phyloP scores from a whole-genome alignment of 2,329 filamentous ascomycete species.

The Colletotrichum sp. region DNA sequence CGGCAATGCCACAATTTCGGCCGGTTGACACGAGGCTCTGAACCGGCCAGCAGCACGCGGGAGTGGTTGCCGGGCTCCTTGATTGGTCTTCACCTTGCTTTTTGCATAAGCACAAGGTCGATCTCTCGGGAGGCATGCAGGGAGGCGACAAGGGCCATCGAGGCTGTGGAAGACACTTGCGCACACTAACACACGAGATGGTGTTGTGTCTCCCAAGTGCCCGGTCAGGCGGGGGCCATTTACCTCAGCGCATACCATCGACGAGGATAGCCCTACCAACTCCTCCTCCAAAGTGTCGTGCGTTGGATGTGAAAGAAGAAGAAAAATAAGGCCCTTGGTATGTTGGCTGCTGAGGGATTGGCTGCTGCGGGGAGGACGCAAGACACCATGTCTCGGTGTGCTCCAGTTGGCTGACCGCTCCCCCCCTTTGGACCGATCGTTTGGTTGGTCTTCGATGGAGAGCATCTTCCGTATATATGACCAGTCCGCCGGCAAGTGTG shows the following conservation, averaged over 20 bases:
- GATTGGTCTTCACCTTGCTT: constrained; percentile 15
- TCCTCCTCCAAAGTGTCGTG: not conserved
- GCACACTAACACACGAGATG: constrained; percentile 16
- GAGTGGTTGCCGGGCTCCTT: not conserved
- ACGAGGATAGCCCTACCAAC: constrained; percentile 21
- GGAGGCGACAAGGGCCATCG: constrained; percentile 4
- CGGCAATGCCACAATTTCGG: constrained; percentile 18
- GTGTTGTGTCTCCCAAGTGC: constrained; percentile 19
- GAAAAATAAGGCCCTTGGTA: constrained; percentile 4
- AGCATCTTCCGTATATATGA: constrained; percentile 14
- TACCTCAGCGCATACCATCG: not conserved
- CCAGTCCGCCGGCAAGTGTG: not conserved
- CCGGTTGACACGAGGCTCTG: constrained; percentile 20
- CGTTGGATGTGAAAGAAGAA: constrained; percentile 12
- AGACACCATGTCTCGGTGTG: constrained; percentile 16
- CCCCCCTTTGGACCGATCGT: constrained; percentile 2
- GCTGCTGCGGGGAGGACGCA: constrained; percentile 4
- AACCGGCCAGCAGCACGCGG: not conserved
- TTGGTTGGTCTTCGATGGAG: not conserved
- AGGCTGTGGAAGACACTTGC: constrained; percentile 15
- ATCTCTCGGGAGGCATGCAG: constrained; percentile 20
- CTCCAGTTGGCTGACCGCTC: constrained; percentile 15
- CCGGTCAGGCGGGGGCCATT: constrained; percentile 14
- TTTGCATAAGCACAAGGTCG: constrained; percentile 12
- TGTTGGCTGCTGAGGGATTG: constrained; percentile 18